Conservation (phyloP, 1,284 basidiomycete genomes). For the Ustilago nuda region DNA sequence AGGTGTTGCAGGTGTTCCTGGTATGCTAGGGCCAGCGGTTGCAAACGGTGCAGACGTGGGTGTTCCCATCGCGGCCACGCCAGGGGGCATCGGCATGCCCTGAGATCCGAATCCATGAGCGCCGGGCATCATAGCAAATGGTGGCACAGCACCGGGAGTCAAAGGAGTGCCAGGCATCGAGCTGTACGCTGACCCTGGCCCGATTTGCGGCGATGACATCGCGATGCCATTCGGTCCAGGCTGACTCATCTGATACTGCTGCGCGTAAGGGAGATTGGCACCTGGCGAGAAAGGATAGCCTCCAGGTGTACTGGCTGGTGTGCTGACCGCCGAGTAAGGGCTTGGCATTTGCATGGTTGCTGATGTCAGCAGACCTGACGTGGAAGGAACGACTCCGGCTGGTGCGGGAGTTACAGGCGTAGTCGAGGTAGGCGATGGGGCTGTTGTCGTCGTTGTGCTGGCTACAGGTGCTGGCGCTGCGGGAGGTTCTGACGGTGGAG, state of each 20-base stretch:
- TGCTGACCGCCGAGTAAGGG: conserved; percentile 22
- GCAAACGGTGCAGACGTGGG: conserved; percentile 15
- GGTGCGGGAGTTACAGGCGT: background rate
- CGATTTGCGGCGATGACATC: conserved; percentile 21
- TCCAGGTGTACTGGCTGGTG: conserved; percentile 28
- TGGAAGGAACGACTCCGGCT: background rate
- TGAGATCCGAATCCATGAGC: conserved; percentile 2
- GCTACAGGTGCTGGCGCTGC: conserved; percentile 17
- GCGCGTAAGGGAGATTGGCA: conserved; percentile 12
- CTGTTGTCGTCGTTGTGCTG: conserved; percentile 8
- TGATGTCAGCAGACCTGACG: background rate
- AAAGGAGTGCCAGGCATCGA: conserved; percentile 24
- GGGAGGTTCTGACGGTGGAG: conserved; percentile 27
- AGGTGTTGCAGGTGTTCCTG: conserved; percentile 29
- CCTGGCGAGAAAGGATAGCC: conserved; percentile 32
- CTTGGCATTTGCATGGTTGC: conserved; percentile 15
- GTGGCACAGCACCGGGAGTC: conserved; percentile 9
- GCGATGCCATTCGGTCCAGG: conserved; percentile 23
- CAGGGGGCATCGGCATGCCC: conserved; percentile 22
- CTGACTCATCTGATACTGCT: conserved; percentile 6
- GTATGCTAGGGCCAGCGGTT: conserved; percentile 15
- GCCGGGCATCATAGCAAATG: conserved; percentile 14
- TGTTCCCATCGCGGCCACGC: conserved; percentile 7
- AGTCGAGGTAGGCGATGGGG: conserved; percentile 5
- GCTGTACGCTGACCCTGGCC: conserved; percentile 11